Conservation (phyloP, 768 basidiomycete genomes). For the Gymnopilus dilepis region DNA sequence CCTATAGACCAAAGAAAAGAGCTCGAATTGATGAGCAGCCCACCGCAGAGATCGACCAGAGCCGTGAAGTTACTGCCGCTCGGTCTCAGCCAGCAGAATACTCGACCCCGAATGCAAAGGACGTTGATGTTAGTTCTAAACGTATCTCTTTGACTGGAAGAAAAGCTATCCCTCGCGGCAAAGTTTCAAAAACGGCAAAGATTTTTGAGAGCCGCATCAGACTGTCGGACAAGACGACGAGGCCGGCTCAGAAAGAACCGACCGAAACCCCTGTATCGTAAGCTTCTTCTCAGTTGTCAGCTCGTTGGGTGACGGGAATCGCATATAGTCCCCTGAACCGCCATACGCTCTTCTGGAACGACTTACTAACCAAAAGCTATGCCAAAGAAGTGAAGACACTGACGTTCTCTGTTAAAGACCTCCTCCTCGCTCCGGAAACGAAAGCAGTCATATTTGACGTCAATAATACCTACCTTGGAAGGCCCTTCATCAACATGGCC, state of each 20-base stretch:
- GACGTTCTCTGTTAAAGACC: slow-evolving; percentile 26
- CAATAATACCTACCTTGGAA: slow-evolving; percentile 32
- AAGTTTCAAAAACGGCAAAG: slow-evolving; percentile 9
- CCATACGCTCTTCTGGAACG: slow-evolving; percentile 29
- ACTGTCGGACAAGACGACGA: background rate
- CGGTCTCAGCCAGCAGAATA: background rate
- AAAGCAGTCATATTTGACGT: slow-evolving; percentile 30
- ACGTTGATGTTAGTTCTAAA: background rate
- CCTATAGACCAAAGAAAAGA: slow-evolving; percentile 12
- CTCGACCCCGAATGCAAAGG: background rate
- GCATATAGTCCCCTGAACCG: slow-evolving; percentile 18
- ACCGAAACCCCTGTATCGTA: background rate
- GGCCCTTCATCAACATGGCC: slow-evolving; percentile 28
- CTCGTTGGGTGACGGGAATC: background rate
- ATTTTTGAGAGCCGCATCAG: slow-evolving; percentile 12
- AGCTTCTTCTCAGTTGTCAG: background rate
- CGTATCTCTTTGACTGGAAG: slow-evolving; percentile 1
- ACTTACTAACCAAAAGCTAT: slow-evolving; percentile 23
- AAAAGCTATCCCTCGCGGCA: background rate
- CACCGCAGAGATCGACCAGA: background rate
- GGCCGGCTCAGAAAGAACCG: background rate
- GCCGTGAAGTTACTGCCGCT: background rate
- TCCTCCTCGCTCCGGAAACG: slow-evolving; percentile 26
- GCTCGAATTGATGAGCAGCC: slow-evolving; percentile 3
- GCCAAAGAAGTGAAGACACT: slow-evolving; percentile 15